Evolutionary conservation across 2,329 filamentous ascomycete genomes (phyloP).

Genomic region (Ilyonectria mors-panacis): DNA sequence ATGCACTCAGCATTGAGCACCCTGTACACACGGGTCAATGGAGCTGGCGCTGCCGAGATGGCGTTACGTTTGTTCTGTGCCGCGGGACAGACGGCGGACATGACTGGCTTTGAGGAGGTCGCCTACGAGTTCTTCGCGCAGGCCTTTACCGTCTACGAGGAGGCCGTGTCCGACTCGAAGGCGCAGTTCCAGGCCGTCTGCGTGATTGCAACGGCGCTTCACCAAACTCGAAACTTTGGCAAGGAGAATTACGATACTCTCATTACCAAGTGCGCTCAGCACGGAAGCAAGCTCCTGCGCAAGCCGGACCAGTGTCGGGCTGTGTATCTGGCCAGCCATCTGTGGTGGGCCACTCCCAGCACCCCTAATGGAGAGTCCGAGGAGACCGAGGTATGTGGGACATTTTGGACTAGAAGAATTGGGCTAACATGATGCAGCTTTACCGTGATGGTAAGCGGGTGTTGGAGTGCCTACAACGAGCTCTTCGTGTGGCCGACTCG

Average conservation of each 20-base stretch:
- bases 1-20: constrained; percentile 90
- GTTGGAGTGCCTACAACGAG: constrained; percentile 94
- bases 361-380: constrained; percentile 84
- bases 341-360: constrained; percentile 97
- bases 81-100: constrained; percentile 93
- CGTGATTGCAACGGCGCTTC: constrained; percentile 89
- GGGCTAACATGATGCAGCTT: constrained; percentile 69
- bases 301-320: constrained; percentile 98
- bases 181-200: constrained; percentile 99
- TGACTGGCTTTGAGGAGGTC: constrained; percentile 93
- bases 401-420: constrained; percentile 1
- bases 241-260: constrained; percentile 99
- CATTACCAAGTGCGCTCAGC: constrained; percentile 97
- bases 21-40: constrained; percentile 87
- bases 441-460: constrained; percentile 98
- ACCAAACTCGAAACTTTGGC: constrained; percentile 90
- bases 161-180: constrained; percentile 94
- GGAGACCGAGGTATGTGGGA: constrained; percentile 77
- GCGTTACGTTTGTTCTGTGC: constrained; percentile 90
- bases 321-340: constrained; percentile 94
- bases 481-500: constrained; percentile 94
- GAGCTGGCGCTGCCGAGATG: constrained; percentile 85
- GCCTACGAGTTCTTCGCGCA: constrained; percentile 99
- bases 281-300: constrained; percentile 95
- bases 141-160: constrained; percentile 98